Evolutionary conservation across 352 stramenopile species (phyloP), one percentile per base, ranked within the genome.

Genomic region (Globisporangium sylvaticum): DNA sequence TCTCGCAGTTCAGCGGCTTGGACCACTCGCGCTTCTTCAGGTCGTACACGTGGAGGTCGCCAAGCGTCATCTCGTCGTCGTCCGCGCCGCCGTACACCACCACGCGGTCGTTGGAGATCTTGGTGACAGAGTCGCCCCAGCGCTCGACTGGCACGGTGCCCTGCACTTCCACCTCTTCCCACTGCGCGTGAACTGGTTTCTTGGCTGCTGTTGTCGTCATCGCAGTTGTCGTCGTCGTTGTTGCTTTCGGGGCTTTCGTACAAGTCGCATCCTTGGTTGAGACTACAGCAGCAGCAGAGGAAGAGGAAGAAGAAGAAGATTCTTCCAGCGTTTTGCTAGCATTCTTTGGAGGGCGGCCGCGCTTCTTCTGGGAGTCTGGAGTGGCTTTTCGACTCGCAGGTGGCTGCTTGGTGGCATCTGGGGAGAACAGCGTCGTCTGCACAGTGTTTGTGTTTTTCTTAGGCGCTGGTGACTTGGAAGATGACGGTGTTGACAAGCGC

Each of bases 71-170:
- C 60, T 92, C 79, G 67, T 96, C 86, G 55, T 97, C 88, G 62
- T 95, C 87, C 53, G 96, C 91, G 42, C 95, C 95, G 32, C 95
- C 95, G 66, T 98, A 98, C 5, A 98, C 72, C 14, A 98, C 82
- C 12, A 98, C 74, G 22, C 89, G 84, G 52, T 90, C 74, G 58
- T 94, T 76, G 20, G 89, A 88, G 64, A 98, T 96, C 66, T 84
- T 82, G 4, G 92, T 98, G 57, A 90, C 90, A 0, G 84, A 95
- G 65, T 97, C 88, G 53, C 93, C 95, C 95, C 95, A 98, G 42
- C 93, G 85, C 61, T 88, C 85, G 48, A 63, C 50, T 0, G 83
- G 82, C 4, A 46, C 25, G 8, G 29, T 66, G 2, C 78, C 87
- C 8, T 74, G 62, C 31, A 73, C 66, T 31, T 78, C 70, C 10